Evolutionary conservation across 2,329 filamentous ascomycete species (phyloP).

Genomic region (Incumbomyces delicatus): DNA sequence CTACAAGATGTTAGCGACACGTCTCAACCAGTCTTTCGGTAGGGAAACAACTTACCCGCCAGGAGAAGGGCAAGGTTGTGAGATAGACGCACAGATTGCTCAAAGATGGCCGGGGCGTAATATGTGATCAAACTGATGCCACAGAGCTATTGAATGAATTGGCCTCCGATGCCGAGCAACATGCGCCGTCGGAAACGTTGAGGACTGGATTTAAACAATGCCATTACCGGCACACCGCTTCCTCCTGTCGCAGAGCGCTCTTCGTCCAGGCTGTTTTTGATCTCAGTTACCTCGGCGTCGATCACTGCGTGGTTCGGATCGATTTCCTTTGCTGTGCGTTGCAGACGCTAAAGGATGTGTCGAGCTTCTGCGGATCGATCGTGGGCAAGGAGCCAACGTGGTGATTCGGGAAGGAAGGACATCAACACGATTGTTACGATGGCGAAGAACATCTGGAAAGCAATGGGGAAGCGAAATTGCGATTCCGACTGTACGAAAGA

Average conservation of each 20-base stretch:
- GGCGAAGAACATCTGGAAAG: conserved; percentile 49
- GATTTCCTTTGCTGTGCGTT: background rate
- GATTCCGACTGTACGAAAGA: conserved; percentile 40
- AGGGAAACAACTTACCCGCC: no score
- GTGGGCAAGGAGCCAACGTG: background rate
- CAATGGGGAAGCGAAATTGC: conserved; percentile 47
- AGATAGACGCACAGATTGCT: conserved; percentile 32
- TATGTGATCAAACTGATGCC: conserved; percentile 39
- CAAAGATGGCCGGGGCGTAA: conserved; percentile 35
- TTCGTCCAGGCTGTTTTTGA: conserved; percentile 10
- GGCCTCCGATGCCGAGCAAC: conserved; percentile 26
- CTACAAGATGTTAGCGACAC: no score
- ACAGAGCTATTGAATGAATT: conserved; percentile 35
- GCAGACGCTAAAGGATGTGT: background rate
- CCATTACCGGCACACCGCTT: conserved; percentile 27
- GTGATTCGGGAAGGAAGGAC: conserved; percentile 1
- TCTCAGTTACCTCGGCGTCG: conserved; percentile 1
- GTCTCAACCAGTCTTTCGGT: no score
- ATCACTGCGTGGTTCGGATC: background rate
- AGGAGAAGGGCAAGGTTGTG: no score
- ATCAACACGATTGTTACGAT: conserved; percentile 38
- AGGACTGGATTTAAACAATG: conserved; percentile 22
- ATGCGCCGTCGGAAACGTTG: conserved; percentile 26
- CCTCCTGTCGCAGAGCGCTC: conserved; percentile 23
- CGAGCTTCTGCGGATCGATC: background rate